These are phyloP conservation scores for Coemansia sp. DNA, from an alignment of 192 early-diverging fungal species.

Conservation along the genomic window DNA sequence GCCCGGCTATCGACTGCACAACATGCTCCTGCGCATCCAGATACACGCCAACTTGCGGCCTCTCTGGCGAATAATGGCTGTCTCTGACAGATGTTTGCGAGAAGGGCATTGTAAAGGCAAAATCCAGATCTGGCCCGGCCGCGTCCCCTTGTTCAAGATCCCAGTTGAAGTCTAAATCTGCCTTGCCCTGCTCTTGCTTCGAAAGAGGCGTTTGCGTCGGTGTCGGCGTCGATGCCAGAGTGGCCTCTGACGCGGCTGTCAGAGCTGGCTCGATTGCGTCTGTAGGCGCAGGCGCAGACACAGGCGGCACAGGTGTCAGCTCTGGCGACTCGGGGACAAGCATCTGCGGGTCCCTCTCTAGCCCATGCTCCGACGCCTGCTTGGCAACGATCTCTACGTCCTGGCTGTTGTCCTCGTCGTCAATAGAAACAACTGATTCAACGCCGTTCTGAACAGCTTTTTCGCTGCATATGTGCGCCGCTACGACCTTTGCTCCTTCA, in stretches of 20 bases:
- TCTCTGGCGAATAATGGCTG: neutral
- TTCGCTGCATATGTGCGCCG: too few species aligned
- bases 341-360: neutral
- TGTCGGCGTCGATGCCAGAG: neutral
- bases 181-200: neutral
- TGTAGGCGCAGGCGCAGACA: neutral
- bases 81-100: neutral
- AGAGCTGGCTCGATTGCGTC: neutral
- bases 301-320: neutral
- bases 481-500: too few species aligned
- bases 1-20: conserved; percentile 1
- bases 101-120: neutral
- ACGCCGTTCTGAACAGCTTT: neutral
- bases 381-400: neutral
- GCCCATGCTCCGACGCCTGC: neutral
- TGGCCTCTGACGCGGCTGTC: neutral
- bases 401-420: neutral
- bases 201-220: neutral
- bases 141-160: neutral
- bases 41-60: neutral
- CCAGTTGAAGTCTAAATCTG: neutral
- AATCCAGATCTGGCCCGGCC: neutral
- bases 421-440: neutral
- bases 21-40: neutral
- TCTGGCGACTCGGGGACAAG: neutral